Evolutionary conservation across 2,329 filamentous ascomycete species (phyloP), one percentile per base, ranked within the genome.

Genomic region (Zymoseptoria brevis): DNA sequence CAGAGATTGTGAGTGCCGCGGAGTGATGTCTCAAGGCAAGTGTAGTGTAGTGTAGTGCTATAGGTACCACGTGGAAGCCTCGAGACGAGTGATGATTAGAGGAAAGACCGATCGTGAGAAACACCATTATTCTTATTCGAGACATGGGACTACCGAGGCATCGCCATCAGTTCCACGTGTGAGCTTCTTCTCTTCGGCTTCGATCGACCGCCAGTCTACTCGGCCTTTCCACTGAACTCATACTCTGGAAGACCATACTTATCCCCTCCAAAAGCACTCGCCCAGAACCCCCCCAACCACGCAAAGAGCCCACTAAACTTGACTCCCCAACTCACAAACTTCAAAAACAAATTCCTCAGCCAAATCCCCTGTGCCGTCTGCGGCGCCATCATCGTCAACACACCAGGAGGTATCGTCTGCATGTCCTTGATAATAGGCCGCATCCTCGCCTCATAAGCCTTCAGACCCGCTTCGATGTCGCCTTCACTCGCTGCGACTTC

Each of bases 291-390:
- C 4, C 56, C 21, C 21, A 19, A 19, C 56, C 57, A 66, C 13
- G 22, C 57, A 16, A 45, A 45, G 4, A 45, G 9, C 6, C 35
- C 35, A n/a, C 35, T 45, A n/a, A 45, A n/a, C 35, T 45, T 16
- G 16, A 11, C 35, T 41, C 35, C 35, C 35, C 35, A 53, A 22
- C 22, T n/a, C 0, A 26, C 50, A 26, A 16, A n/a, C 50, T 11
- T 24, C 19, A 53, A 11, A n/a, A 21, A 22, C 16, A 26, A 11
- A 53, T 81, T 79, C 24, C 79, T 69, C 22, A 80, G 1, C 75
- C 76, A 75, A 19, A 80, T 68, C 0, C 75, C 77, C 75, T 75
- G 78, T 6, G 66, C 68, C 7, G 75, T 77, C 66, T 79, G 76
- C n/a, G 78, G 78, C 7, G 73, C 75, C 21, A 80, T 41, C 24